A percentile compares a stretch with the other conserved stretches of the same genome.
Evolutionary conservation across 306 rosid species (phyloP).

Genomic region (Coriaria nepalensis): DNA sequence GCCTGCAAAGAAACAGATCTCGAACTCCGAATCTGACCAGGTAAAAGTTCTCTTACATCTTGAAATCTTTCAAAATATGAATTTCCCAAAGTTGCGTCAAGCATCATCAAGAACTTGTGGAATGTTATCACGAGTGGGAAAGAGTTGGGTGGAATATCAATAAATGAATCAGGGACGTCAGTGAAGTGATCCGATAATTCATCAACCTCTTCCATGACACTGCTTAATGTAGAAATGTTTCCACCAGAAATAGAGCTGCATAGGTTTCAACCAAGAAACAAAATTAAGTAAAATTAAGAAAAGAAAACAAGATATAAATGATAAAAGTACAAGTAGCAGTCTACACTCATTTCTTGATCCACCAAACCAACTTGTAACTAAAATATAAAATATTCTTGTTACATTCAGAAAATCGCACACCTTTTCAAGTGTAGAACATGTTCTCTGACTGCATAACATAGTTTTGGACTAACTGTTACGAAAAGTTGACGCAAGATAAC

Average conservation of each 20-base stretch:
- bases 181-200: conserved; percentile 35
- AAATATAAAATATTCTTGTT: no score
- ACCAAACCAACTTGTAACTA: no score
- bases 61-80: conserved; percentile 58
- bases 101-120: conserved; percentile 71
- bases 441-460: conserved; percentile 55
- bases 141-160: conserved; percentile 27
- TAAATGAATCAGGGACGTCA: conserved; percentile 43
- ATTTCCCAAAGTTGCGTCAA: conserved; percentile 53
- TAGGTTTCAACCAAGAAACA: not conserved
- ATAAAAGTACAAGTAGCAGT: no score
- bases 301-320: not conserved
- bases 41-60: conserved; percentile 12
- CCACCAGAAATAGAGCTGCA: conserved; percentile 34
- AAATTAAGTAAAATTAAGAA: not conserved
- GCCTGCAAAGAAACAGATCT: conserved; percentile 40
- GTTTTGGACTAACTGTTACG: conserved; percentile 70
- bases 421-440: conserved; percentile 57
- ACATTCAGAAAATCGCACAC: conserved; percentile 14
- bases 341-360: no score
- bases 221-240: conserved; percentile 9
- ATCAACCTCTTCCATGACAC: conserved; percentile 27
- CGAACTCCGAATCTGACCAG: conserved; percentile 14
- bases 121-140: conserved; percentile 80
- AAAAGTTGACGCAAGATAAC: conserved; percentile 45